These are phyloP conservation scores for Diaporthe helianthi DNA, from an alignment of 2,329 filamentous ascomycete genomes.

Conservation along the genomic window DNA sequence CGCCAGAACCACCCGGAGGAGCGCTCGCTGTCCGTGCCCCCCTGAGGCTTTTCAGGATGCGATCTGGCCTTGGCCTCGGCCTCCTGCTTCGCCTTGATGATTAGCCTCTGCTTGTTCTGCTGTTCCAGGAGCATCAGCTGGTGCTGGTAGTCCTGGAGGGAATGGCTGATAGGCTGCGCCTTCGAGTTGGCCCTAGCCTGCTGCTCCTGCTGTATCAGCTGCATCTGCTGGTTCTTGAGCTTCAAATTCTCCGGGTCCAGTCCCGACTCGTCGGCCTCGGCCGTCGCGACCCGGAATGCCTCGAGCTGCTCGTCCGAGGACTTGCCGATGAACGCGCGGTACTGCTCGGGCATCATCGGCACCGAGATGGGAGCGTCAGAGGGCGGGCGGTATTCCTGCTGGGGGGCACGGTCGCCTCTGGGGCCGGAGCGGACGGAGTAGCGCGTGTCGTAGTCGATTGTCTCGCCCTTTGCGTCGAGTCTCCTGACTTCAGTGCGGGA, in stretches of 20 bases:
- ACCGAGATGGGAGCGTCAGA: background rate
- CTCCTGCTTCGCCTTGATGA: background rate
- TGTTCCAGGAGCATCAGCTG: background rate
- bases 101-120: background rate
- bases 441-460: constrained; percentile 48
- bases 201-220: constrained; percentile 4
- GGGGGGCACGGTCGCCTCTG: background rate
- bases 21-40: background rate
- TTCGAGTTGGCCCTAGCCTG: background rate
- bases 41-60: background rate
- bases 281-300: background rate
- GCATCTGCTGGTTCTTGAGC: background rate
- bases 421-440: constrained; percentile 38
- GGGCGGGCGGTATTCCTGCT: background rate
- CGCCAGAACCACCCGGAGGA: constrained; percentile 24
- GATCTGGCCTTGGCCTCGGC: background rate
- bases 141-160: background rate
- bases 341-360: background rate
- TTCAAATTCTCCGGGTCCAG: background rate
- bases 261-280: background rate
- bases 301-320: constrained; percentile 15
- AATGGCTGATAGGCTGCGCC: background rate
- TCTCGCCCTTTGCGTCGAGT: constrained; percentile 50
- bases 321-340: background rate
- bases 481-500: constrained; percentile 50